Conservation (phyloP, 768 basidiomycete species). For the Boletus rubroflammeus region DNA sequence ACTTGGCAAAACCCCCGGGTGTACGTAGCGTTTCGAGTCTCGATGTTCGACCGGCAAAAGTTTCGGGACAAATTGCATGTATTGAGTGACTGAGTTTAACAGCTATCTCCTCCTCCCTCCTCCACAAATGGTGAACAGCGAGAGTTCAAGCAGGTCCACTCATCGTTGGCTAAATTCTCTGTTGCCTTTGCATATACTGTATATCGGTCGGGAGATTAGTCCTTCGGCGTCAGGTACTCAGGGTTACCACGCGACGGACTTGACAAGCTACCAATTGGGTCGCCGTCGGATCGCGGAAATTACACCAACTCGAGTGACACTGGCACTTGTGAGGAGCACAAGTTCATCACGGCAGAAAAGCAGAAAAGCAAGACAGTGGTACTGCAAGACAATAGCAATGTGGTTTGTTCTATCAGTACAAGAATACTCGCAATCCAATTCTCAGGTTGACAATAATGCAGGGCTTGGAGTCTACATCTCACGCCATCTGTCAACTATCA, state of each 20-base stretch:
- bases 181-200: neutral
- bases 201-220: neutral
- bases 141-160: neutral
- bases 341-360: neutral
- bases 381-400: neutral
- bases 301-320: neutral
- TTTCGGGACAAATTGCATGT: too few species aligned
- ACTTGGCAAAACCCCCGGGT: too few species aligned
- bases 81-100: too few species aligned
- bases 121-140: neutral
- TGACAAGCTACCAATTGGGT: too few species aligned
- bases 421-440: neutral
- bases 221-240: neutral
- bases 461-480: neutral
- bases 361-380: neutral
- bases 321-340: neutral
- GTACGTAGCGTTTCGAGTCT: too few species aligned
- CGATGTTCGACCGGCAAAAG: too few species aligned
- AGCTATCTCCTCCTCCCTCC: neutral
- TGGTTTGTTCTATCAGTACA: neutral
- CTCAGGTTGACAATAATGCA: neutral
- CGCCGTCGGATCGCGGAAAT: neutral
- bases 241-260: too few species aligned
- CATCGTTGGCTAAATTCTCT: too few species aligned
- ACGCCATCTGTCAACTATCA: neutral